phyloP scores from a whole-genome alignment of 352 stramenopile species.

The Phytopythium litorale region DNA sequence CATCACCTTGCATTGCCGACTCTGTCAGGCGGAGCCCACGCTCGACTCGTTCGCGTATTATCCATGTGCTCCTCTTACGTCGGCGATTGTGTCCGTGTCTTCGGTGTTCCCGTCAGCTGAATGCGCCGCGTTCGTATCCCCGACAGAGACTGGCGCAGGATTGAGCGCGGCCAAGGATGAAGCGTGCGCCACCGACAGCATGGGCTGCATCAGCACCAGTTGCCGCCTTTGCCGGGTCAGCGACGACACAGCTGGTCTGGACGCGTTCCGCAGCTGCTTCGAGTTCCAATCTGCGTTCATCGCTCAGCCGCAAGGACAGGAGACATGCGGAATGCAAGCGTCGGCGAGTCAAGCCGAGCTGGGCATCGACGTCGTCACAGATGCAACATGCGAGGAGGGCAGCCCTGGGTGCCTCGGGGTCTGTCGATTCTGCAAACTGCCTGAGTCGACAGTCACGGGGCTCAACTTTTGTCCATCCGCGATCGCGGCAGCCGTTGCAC shows the following conservation, averaged over 20 bases:
- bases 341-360: not conserved
- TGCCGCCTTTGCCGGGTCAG: slow-evolving; percentile 3
- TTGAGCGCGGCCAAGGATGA: slow-evolving; percentile 5
- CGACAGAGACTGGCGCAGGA: not conserved
- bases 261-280: not conserved
- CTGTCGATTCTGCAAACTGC: slow-evolving; percentile 12
- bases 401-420: slow-evolving; percentile 4
- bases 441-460: slow-evolving; percentile 1
- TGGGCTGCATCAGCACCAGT: slow-evolving; percentile 3
- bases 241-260: not conserved
- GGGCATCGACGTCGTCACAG: not conserved
- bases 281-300: not conserved
- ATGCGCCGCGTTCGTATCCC: slow-evolving; percentile 4
- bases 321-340: not conserved
- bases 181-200: slow-evolving; percentile 4
- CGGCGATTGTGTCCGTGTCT: not conserved
- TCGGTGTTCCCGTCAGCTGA: not conserved
- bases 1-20: slow-evolving; percentile 7
- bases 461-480: slow-evolving; percentile 6
- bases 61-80: slow-evolving; percentile 10
- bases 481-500: not conserved
- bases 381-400: not conserved
- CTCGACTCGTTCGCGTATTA: slow-evolving; percentile 2
- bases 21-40: slow-evolving; percentile 3
- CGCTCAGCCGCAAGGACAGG: not conserved